Base-by-base conservation (phyloP, 2,329 filamentous ascomycete genomes). In the Cladobotryum mycophilum region DNA sequence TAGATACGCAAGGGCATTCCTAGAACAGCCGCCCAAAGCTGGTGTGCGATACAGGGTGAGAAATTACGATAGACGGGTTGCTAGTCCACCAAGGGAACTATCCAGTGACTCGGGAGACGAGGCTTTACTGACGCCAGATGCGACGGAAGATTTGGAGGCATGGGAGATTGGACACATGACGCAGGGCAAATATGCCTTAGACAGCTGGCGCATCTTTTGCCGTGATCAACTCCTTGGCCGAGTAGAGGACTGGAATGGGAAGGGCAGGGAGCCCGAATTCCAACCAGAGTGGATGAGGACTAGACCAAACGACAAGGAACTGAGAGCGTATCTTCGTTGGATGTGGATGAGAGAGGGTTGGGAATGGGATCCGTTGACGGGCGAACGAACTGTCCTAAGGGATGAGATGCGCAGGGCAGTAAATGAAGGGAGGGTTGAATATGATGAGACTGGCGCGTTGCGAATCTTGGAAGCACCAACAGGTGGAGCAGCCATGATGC, bases 171-270 rank as follows among this genome's bases (percentile, higher is more conserved):
- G 86, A 0, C 88, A 95, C 65, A 72, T 96, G 51, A 90, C 89
- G 0, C 84, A 88, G 48, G 88, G 90, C 14, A 76, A 82, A 1
- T 96, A 96, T 66, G 87, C 89, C 0, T 74, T 92, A 45, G 91
- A 96, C 67, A 91, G 86, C 62, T 96, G 89, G 88, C 82, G 91
- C 3, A 96, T 96, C 56, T 96, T 96, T 67, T 96, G 89, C 64
- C 81, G 91, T 2, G 91, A 96, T 64, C 74, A 78, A 33, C 67
- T 95, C 20, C 78, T 90, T 7, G 85, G 82, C 0, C 67, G 83
- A 15, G 81, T 85, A 1, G 64, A 69, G 9, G 80, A 84, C 55
- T 89, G 85, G 80, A 84, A 82, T 60, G 86, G 86, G 1, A 72
- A 68, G 60, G 63, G 79, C 57, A 56, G 70, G 60, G 57, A 70